Evolutionary conservation across 164 flowering plant genomes (phyloP), one percentile per base, ranked within the genome.

Genomic region (Vitis vinifera): DNA sequence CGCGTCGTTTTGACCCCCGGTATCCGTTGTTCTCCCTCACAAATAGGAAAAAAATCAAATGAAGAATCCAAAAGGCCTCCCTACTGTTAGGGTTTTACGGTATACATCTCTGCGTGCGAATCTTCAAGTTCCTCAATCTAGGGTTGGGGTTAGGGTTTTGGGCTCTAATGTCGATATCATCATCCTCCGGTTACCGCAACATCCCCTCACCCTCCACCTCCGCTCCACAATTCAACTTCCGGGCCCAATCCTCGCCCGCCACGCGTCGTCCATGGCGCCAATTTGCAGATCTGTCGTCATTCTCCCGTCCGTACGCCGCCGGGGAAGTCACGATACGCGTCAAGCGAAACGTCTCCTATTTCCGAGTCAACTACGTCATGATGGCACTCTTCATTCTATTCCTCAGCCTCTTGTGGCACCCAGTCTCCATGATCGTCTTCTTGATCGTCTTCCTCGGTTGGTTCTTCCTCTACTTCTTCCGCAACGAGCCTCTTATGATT

Each of bases 341-440:
- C 8, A 68, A 56, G 55, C 72, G 65, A 11, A 83, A 83, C 68
- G 71, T 75, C 69, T 1, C 29, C 65, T 71, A 75, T 70, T 83
- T 83, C 71, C 81, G 84, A 55, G 72, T 75, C 5, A 81, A 81
- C 66, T 83, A 83, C 80, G 62, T 79, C 12, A 30, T 81, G 47
- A 12, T 77, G 12, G 51, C 73, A 30, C 73, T 81, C 10, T 15
- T 56, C 9, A 55, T 77, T 29, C 71, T 83, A 59, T 81, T 81
- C 73, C 51, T 83, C 37, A 69, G 80, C 74, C 81, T 83, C 55
- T 30, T 83, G 2, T 83, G 73, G 71, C 81, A 83, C 68, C 87
- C 87, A 0, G 12, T 77, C 30, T 79, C 84, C 16, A 50, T 81
- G 69, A 73, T 83, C 17, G 75, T 77, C 49, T 83, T 79, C 73